Evolutionary conservation across 2,329 filamentous ascomycete genomes (phyloP).

Genomic region (Cladophialophora carrionii): DNA sequence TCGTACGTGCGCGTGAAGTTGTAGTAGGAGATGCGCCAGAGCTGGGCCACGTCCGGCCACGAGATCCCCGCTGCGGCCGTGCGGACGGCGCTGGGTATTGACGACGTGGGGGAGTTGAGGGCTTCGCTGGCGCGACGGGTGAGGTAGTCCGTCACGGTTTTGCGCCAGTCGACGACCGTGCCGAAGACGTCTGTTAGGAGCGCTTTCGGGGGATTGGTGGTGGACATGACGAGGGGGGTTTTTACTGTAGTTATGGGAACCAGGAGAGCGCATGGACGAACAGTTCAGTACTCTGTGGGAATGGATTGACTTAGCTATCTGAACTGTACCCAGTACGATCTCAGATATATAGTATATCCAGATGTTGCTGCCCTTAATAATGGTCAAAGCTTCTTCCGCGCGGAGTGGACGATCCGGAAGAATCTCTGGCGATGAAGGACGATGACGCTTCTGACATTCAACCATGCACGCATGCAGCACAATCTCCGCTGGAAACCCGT

Average conservation of each 20-base stretch:
- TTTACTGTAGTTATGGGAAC: neutral
- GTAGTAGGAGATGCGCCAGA: conserved; percentile 70
- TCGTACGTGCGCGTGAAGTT: conserved; percentile 59
- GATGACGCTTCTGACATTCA: conserved; percentile 9
- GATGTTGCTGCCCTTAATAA: neutral
- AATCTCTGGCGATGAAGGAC: neutral
- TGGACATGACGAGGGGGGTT: conserved; percentile 30
- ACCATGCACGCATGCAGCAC: neutral
- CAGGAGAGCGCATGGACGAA: neutral
- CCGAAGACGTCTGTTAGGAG: conserved; percentile 78
- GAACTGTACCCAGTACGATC: neutral
- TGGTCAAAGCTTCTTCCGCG: neutral
- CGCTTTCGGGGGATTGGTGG: conserved; percentile 53
- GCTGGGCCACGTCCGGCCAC: conserved; percentile 68
- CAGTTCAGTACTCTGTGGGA: neutral
- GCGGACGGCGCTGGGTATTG: conserved; percentile 54
- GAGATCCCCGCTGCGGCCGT: conserved; percentile 58
- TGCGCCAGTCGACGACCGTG: conserved; percentile 79
- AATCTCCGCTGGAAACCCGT: neutral
- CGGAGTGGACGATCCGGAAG: neutral
- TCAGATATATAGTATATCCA: neutral
- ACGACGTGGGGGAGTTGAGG: conserved; percentile 52
- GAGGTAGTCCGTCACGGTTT: conserved; percentile 65
- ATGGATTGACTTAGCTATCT: conserved; percentile 2
- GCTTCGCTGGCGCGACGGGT: conserved; percentile 53